A percentile compares a stretch with the other conserved stretches of the same genome.
phyloP scores from a whole-genome alignment of 768 basidiomycete genomes.

The Leccinum fibrillosum region DNA sequence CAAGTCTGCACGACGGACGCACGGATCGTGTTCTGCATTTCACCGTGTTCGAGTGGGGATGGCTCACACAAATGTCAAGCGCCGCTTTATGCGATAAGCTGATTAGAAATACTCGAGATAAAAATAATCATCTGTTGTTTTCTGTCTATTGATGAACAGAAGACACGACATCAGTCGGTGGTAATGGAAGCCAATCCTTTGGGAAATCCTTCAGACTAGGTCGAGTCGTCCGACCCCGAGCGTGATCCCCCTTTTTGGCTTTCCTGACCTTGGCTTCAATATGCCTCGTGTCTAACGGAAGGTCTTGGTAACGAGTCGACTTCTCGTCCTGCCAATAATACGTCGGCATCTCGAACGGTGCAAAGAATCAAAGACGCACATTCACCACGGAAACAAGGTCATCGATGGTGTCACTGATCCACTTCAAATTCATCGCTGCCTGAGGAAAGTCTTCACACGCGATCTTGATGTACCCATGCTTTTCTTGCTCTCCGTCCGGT shows the following conservation, averaged over 20 bases:
- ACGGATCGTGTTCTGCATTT: conserved; percentile 35
- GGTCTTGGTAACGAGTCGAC: conserved; percentile 44
- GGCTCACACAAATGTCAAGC: background rate
- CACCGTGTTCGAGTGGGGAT: background rate
- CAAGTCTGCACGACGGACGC: conserved; percentile 55
- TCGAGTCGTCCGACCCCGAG: conserved; percentile 49
- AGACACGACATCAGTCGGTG: conserved; percentile 1
- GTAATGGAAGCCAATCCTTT: conserved; percentile 69
- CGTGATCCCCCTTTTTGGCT: conserved; percentile 70
- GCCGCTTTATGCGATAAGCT: conserved; percentile 1
- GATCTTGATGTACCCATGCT: conserved; percentile 87
- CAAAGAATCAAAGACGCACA: conserved; percentile 47
- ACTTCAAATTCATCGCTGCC: conserved; percentile 87
- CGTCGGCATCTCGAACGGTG: conserved; percentile 11
- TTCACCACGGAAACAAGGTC: conserved; percentile 77
- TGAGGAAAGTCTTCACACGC: conserved; percentile 84
- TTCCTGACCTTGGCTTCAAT: conserved; percentile 68
- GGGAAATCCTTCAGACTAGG: conserved; percentile 82
- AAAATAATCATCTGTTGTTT: background rate
- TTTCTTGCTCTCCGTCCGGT: conserved; percentile 38
- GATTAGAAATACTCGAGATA: background rate
- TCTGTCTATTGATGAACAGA: conserved; percentile 9
- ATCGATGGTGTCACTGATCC: conserved; percentile 86
- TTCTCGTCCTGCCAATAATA: conserved; percentile 32
- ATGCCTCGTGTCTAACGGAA: conserved; percentile 84